Evolutionary conservation across 371 early-diverging fungal species (phyloP).

Genomic region (Rhizopus microsporus): DNA sequence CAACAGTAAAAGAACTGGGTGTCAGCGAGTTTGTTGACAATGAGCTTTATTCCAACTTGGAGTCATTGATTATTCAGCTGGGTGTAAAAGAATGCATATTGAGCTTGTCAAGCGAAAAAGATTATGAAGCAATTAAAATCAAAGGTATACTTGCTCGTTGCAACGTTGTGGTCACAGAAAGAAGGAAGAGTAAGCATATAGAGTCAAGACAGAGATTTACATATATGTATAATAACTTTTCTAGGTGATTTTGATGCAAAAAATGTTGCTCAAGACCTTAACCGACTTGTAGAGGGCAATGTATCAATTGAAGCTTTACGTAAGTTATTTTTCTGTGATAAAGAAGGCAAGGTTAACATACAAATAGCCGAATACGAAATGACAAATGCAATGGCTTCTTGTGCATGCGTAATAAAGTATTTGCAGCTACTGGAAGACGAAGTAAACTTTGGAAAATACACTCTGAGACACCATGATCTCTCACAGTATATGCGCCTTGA

Average conservation of each 20-base stretch:
- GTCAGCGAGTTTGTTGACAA: slow-evolving; percentile 91
- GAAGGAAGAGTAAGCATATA: slow-evolving; percentile 48
- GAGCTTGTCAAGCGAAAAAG: slow-evolving; percentile 52
- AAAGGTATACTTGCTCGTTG: slow-evolving; percentile 71
- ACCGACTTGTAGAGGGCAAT: slow-evolving; percentile 73
- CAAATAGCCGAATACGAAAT: slow-evolving; percentile 78
- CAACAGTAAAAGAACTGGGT: slow-evolving; percentile 75
- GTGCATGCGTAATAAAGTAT: slow-evolving; percentile 81
- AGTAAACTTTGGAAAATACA: slow-evolving; percentile 74
- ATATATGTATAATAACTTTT: neutral
- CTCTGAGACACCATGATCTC: slow-evolving; percentile 71
- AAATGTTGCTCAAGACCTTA: slow-evolving; percentile 86
- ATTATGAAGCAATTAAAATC: slow-evolving; percentile 72
- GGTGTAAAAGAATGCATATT: slow-evolving; percentile 90
- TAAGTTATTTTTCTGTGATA: slow-evolving; percentile 35
- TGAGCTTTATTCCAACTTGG: slow-evolving; percentile 89
- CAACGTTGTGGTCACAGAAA: slow-evolving; percentile 72
- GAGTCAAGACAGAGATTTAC: neutral
- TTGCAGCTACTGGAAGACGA: slow-evolving; percentile 72
- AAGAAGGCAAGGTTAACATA: neutral
- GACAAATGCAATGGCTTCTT: slow-evolving; percentile 75
- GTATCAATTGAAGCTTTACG: slow-evolving; percentile 67
- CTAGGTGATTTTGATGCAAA: slow-evolving; percentile 67
- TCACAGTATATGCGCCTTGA: slow-evolving; percentile 93
- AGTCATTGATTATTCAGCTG: slow-evolving; percentile 89